Conservation (phyloP, 2,329 filamentous ascomycete species). For the Trichoderma endophyticum region DNA sequence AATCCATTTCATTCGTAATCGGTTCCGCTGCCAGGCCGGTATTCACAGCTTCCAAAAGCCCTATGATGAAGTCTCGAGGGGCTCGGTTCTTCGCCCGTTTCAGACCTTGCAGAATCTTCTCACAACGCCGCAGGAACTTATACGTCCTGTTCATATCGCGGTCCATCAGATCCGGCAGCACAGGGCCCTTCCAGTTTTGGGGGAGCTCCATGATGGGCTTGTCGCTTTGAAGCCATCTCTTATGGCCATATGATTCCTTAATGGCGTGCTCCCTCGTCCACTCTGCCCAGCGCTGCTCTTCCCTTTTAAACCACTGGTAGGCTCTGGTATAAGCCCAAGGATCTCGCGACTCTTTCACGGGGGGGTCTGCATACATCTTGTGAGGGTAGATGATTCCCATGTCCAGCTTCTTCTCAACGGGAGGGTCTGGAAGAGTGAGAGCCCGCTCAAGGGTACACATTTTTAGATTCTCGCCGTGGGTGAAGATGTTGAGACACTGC, state of each 20-base stretch:
- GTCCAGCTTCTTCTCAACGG: conserved; percentile 13
- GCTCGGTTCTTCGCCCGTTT: conserved; percentile 20
- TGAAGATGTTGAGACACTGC: conserved; percentile 38
- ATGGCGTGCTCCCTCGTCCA: conserved; percentile 21
- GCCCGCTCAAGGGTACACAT: conserved; percentile 37
- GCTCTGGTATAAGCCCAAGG: conserved; percentile 29
- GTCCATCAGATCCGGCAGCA: conserved; percentile 23
- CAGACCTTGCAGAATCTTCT: conserved; percentile 20
- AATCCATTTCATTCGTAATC: neutral
- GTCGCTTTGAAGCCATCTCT: conserved; percentile 4
- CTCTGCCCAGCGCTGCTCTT: conserved; percentile 24
- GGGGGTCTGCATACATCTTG: conserved; percentile 22
- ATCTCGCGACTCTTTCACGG: conserved; percentile 27
- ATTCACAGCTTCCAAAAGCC: conserved; percentile 14
- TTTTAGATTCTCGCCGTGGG: conserved; percentile 36
- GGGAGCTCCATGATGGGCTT: conserved; percentile 26
- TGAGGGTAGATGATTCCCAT: conserved; percentile 25
- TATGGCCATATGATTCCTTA: conserved; percentile 22
- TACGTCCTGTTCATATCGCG: conserved; percentile 25
- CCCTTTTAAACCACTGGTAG: conserved; percentile 24
- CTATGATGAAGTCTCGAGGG: conserved; percentile 22
- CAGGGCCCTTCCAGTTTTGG: conserved; percentile 26
- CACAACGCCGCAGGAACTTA: conserved; percentile 19
- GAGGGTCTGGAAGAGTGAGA: conserved; percentile 34
- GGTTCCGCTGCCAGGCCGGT: conserved; percentile 18